These are phyloP conservation scores for Yamadazyma diospyri DNA, from an alignment of 1,139 yeast species.

Conservation along the genomic window DNA sequence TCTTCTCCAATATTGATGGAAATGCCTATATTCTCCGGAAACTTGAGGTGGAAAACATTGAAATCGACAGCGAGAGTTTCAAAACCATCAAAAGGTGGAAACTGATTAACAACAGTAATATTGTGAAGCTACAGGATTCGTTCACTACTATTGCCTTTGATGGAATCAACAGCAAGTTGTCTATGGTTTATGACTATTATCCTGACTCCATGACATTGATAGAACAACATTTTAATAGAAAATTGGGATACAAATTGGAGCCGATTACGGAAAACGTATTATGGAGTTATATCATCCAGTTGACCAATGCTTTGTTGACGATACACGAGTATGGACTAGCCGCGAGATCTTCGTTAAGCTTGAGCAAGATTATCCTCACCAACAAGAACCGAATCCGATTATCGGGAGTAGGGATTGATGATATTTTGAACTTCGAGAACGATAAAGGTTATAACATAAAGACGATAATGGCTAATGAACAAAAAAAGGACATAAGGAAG, in stretches of 20 bases:
- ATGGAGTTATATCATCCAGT: conserved; percentile 76
- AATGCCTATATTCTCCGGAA: conserved; percentile 72
- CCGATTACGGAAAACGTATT: conserved; percentile 60
- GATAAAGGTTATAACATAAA: conserved; percentile 20
- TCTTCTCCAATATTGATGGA: conserved; percentile 77
- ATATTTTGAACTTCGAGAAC: conserved; percentile 51
- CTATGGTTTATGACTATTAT: conserved; percentile 41
- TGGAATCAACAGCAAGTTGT: conserved; percentile 50
- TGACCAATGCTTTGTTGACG: conserved; percentile 60
- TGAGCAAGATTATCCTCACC: conserved; percentile 71
- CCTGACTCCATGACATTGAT: conserved; percentile 29
- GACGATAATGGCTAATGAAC: conserved; percentile 24
- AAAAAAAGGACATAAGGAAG: conserved; percentile 49
- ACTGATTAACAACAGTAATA: conserved; percentile 50
- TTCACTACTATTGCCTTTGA: conserved; percentile 88
- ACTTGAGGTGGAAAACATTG: conserved; percentile 46
- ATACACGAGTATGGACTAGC: conserved; percentile 63
- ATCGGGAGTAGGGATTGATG: conserved; percentile 69
- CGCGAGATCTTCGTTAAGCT: conserved; percentile 57
- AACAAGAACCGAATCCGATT: conserved; percentile 67
- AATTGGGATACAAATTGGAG: conserved; percentile 32
- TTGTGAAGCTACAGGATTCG: conserved; percentile 72
- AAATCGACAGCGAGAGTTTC: conserved; percentile 56
- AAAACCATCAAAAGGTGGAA: conserved; percentile 41
- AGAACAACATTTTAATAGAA: conserved; percentile 34